Evolutionary conservation across 768 basidiomycete genomes (phyloP).

Genomic region (Mycena capillaripes): DNA sequence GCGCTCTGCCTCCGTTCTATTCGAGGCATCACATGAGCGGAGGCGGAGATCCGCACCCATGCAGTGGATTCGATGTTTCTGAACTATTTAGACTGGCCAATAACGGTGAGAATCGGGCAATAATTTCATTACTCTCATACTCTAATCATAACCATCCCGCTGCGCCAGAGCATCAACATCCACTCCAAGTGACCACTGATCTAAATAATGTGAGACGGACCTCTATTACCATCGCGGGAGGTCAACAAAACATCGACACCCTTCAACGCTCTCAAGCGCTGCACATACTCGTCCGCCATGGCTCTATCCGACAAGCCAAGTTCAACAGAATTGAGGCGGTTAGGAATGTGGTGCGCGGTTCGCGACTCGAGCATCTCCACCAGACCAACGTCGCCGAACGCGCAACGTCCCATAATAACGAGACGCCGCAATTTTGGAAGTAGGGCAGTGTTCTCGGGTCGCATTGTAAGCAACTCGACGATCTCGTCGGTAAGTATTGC

Average conservation of each 20-base stretch:
- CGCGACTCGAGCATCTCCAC: constrained; percentile 1
- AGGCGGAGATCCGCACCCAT: too few species aligned
- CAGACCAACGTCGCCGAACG: not conserved
- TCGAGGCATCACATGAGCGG: too few species aligned
- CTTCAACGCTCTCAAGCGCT: not conserved
- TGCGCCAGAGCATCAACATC: too few species aligned
- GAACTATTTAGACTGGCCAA: too few species aligned
- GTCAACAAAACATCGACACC: not conserved
- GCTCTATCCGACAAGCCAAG: not conserved
- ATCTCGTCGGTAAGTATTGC: not conserved
- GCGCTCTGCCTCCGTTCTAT: too few species aligned
- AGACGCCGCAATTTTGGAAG: not conserved
- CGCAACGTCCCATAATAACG: not conserved
- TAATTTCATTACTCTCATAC: too few species aligned
- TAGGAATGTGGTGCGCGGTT: not conserved
- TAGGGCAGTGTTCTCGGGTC: not conserved
- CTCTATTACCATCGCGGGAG: not conserved
- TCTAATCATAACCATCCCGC: too few species aligned
- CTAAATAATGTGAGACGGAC: too few species aligned
- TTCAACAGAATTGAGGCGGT: too few species aligned
- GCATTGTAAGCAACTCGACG: not conserved
- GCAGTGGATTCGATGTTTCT: too few species aligned
- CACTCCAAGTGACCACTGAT: too few species aligned
- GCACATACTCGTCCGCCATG: not conserved
- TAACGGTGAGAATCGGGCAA: too few species aligned